Evolutionary conservation across 1,284 basidiomycete genomes (phyloP).

Genomic region (Trametes versicolor): DNA sequence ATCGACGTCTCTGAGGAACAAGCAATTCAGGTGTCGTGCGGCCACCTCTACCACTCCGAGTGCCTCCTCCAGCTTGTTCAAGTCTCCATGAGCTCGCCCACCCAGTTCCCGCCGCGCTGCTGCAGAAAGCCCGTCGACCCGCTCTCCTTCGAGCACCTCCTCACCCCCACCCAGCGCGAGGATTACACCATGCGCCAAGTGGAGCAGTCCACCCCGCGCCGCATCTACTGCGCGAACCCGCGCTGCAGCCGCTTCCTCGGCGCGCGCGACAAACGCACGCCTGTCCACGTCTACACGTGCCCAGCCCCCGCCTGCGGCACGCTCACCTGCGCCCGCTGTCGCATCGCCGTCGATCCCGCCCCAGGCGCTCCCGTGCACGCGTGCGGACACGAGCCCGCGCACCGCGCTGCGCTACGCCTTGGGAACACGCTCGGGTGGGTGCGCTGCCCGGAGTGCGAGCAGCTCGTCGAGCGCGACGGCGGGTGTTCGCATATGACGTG

Average conservation of each 20-base stretch:
- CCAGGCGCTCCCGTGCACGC: conserved; percentile 30
- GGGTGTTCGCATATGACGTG: conserved; percentile 61
- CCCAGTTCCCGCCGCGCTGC: conserved; percentile 57
- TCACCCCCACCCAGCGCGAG: conserved; percentile 39
- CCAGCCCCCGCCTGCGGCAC: conserved; percentile 39
- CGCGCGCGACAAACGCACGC: conserved; percentile 36
- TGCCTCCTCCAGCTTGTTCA: conserved; percentile 52
- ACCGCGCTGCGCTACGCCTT: conserved; percentile 46
- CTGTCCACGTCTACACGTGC: conserved; percentile 37
- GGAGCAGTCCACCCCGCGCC: conserved; percentile 50
- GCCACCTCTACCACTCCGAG: conserved; percentile 50
- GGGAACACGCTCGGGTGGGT: conserved; percentile 50
- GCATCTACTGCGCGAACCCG: conserved; percentile 55
- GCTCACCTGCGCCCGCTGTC: conserved; percentile 49
- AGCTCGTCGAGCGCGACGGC: conserved; percentile 52
- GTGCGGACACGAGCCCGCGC: conserved; percentile 44
- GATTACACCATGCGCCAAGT: conserved; percentile 44
- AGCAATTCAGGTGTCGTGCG: conserved; percentile 49
- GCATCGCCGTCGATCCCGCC: conserved; percentile 35
- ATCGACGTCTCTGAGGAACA: conserved; percentile 38
- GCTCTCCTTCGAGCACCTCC: conserved; percentile 39
- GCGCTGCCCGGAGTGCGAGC: conserved; percentile 53
- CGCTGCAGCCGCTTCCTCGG: conserved; percentile 54
- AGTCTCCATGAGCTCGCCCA: conserved; percentile 50
- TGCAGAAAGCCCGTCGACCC: conserved; percentile 49